Evolutionary conservation across 1,284 basidiomycete species (phyloP), one percentile per base, ranked within the genome.

Genomic region (Cutaneotrichosporon dermatis): DNA sequence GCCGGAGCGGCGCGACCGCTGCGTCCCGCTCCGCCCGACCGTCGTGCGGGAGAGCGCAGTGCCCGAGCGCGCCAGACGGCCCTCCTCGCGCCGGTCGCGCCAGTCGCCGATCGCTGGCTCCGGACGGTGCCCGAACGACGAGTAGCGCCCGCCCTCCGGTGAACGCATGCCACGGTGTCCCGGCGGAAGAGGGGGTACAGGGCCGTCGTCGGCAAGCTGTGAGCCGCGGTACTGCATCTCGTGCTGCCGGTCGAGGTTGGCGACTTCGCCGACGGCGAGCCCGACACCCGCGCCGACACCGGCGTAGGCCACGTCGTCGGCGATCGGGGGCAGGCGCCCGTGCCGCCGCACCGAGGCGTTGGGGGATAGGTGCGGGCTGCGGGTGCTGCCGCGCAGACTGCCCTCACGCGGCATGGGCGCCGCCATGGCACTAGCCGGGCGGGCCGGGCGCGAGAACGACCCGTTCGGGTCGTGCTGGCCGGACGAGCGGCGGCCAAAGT

Each of bases 41-140:
- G 62, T 64, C 4, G 62, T 57, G n/a, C 62, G 62, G 11, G 54
- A 55, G 10, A 69, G 25, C 6, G 65, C 65, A 1, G 73, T 72
- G 10, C 67, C 68, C 48, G 58, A 65, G 43, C 72, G 59, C 42
- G 37, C 37, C 7, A 51, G 39, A 7, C 50, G 37, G 45, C 61
- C 62, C 15, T 39, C 37, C 12, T 72, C 37, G 39, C 50, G 50
- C 46, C 61, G 61, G 8, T 13, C 8, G 8, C 70, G 41, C 11
- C 64, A 35, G 12, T 48, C 50, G 3, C 49, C 37, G 8, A 37
- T 40, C 13, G 36, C 49, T 2, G 69, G 68, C 58, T 66, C 64
- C 25, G 70, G 69, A 56, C 70, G 69, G 62, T 67, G 57, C 9
- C 69, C 74, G 57, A 70, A 71, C 10, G 67, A 45, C 35, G 66